phyloP scores from a whole-genome alignment of 305 asterid species.

The Withania somnifera region DNA sequence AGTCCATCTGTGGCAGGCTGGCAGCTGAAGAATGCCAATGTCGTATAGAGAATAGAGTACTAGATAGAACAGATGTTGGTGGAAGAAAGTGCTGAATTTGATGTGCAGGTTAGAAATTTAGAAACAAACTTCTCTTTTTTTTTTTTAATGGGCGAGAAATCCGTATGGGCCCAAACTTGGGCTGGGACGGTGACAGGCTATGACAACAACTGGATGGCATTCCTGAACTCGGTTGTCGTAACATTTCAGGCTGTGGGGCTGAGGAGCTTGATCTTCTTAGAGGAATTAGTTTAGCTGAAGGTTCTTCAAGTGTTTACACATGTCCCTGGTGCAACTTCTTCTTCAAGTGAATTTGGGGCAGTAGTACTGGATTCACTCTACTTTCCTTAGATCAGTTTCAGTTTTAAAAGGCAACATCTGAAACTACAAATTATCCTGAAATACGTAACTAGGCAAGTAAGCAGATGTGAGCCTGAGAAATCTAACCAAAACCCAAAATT shows the following conservation, averaged over 20 bases:
- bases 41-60: not conserved
- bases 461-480: not conserved
- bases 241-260: no score
- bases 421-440: not conserved
- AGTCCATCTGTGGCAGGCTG: not conserved
- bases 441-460: not conserved
- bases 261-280: no score
- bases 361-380: not conserved
- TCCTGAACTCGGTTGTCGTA: no score
- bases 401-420: not conserved
- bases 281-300: no score
- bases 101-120: not conserved
- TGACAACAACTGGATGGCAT: no score
- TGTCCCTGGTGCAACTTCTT: no score
- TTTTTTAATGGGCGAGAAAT: not conserved
- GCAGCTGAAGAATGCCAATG: not conserved
- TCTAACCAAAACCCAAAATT: not conserved
- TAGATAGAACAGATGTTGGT: not conserved
- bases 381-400: not conserved
- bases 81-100: not conserved
- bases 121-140: not conserved
- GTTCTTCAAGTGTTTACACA: no score
- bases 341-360: no score
- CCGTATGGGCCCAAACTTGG: not conserved
- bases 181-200: no score